These are phyloP conservation scores for Phytophthora pseudosyringae DNA, from an alignment of 352 stramenopile species.

Conservation along the genomic window DNA sequence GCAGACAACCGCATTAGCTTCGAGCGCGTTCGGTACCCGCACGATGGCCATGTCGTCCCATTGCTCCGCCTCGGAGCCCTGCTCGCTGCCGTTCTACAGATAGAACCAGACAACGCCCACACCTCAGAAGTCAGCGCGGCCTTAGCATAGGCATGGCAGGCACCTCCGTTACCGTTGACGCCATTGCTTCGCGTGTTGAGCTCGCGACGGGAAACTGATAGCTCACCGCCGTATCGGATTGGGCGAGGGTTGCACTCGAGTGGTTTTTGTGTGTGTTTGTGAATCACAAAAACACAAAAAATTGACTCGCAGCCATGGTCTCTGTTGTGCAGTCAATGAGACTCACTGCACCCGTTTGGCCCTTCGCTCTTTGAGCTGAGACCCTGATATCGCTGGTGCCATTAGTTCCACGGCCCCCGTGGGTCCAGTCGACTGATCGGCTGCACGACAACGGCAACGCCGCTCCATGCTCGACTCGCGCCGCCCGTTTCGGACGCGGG, in stretches of 20 bases:
- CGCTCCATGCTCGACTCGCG: not conserved
- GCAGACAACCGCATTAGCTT: not conserved
- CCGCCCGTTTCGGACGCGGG: slow-evolving; percentile 2
- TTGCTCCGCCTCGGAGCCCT: slow-evolving; percentile 55
- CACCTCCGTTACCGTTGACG: slow-evolving; percentile 17
- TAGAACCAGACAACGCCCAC: not conserved
- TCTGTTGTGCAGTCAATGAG: not conserved
- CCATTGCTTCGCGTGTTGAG: slow-evolving; percentile 11
- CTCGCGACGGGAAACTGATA: slow-evolving; percentile 8
- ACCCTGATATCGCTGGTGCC: slow-evolving; percentile 18
- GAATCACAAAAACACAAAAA: too few relatives aligned
- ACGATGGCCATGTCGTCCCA: slow-evolving; percentile 89
- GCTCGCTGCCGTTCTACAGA: slow-evolving; percentile 54
- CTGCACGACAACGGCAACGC: not conserved
- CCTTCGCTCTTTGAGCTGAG: not conserved
- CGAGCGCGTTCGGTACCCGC: slow-evolving; percentile 38
- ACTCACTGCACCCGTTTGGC: slow-evolving; percentile 1
- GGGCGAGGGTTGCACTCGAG: slow-evolving; percentile 3
- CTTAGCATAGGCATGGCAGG: not conserved
- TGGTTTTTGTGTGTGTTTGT: slow-evolving; percentile 15
- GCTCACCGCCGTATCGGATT: slow-evolving; percentile 22
- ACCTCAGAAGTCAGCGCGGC: slow-evolving; percentile 6
- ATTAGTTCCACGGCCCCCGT: slow-evolving; percentile 3
- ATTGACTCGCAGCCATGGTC: not conserved
- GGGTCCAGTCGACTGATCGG: slow-evolving; percentile 16